Base-by-base conservation (phyloP, 352 stramenopile species). In the Phytophthora nicotianae region DNA sequence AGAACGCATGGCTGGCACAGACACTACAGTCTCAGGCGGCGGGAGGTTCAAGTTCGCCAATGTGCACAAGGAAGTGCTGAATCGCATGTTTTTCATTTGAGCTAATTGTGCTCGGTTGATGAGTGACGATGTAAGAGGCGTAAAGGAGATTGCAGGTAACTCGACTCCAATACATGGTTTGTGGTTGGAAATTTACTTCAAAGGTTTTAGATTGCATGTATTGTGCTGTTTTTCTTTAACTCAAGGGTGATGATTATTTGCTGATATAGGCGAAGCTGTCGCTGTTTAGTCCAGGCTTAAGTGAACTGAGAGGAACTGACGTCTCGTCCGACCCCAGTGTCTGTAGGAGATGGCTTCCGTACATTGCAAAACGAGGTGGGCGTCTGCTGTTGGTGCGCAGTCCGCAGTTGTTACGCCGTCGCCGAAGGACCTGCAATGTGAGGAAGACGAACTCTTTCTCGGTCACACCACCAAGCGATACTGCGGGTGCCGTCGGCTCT, bases 371-470 rank as follows among this genome's bases (percentile, higher is more conserved):
- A 17, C 45, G 10, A 19, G 59, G 13, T 49, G 64, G 33, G 23
- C 64, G 26, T 60, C 64, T 51, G n/a, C 78, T 77, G 45, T 87
- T 78, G 4, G 81, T 88, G 40, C 81, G 78, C 4, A 88, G 58
- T 5, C 80, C 80, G 16, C 70, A 70, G 40, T 62, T 62, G n/a
- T 65, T 75, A 37, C 78, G 75, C 4, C 73, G 70, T 24, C 60
- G 48, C 20, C 80, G 71, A 56, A 89, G 64, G 10, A 81, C 57
- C 33, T 89, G 75, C 27, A 85, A 58, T 13, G 70, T 62, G 46
- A 82, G 67, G 29, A 79, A 81, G 10, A 89, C 80, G 33, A 90
- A 90, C 62, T 88, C 78, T 38, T 79, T 79, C 51, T 88, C 81
- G 26, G 62, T 83, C 46, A 90, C 63, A n/a, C 81, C 81, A 4